phyloP scores from a whole-genome alignment of 805 yeast genomes.

The Alloascoidea hylecoeti region DNA sequence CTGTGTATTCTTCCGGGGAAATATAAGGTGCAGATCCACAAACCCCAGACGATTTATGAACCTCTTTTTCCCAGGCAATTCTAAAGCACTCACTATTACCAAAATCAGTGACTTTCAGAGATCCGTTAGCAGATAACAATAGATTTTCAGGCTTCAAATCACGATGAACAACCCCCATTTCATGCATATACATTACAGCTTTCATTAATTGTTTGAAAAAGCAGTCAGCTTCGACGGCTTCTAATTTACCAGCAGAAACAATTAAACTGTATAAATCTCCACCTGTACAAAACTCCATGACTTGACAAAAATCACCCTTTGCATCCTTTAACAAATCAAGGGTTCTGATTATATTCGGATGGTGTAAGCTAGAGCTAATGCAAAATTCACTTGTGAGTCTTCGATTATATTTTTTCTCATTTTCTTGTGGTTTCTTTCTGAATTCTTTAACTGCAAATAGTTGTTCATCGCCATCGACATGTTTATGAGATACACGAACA shows the following conservation, averaged over 20 bases:
- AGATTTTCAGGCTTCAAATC: slow-evolving; percentile 86
- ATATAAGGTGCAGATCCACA: slow-evolving; percentile 87
- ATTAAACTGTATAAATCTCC: slow-evolving; percentile 63
- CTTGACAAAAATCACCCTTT: slow-evolving; percentile 63
- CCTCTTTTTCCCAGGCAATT: slow-evolving; percentile 77
- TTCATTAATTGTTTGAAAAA: slow-evolving; percentile 74
- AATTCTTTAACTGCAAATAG: slow-evolving; percentile 71
- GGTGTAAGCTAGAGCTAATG: slow-evolving; percentile 65
- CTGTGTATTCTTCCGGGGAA: slow-evolving; percentile 74
- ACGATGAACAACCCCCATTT: slow-evolving; percentile 88
- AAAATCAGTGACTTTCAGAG: slow-evolving; percentile 66
- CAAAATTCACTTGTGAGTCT: slow-evolving; percentile 86
- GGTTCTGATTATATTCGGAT: slow-evolving; percentile 63
- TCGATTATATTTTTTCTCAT: slow-evolving; percentile 40
- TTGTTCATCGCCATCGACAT: slow-evolving; percentile 21
- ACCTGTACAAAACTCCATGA: slow-evolving; percentile 92
- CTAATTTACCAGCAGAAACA: slow-evolving; percentile 34
- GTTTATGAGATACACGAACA: slow-evolving; percentile 71
- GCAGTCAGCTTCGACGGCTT: slow-evolving; percentile 73
- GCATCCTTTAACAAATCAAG: slow-evolving; percentile 70
- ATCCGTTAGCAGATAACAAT: slow-evolving; percentile 50
- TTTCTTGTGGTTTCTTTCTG: slow-evolving; percentile 44
- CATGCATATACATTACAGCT: slow-evolving; percentile 77
- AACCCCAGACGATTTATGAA: slow-evolving; percentile 53
- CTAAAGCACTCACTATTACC: slow-evolving; percentile 87